Conservation (phyloP, 441 rosid species). For the Corymbia citriodora region DNA sequence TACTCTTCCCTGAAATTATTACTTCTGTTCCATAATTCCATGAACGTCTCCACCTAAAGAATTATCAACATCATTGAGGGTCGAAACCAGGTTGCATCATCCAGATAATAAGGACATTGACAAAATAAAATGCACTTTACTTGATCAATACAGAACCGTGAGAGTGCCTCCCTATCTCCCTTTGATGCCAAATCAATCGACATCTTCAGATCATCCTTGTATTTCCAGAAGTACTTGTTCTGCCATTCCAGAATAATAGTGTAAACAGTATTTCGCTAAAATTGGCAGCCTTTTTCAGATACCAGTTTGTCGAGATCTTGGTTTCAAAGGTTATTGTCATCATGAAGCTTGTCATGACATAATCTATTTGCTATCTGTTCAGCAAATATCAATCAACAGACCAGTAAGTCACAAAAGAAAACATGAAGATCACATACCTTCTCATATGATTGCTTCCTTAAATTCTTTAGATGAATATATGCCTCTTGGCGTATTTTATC, state of each 20-base stretch:
- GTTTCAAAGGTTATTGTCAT: background rate
- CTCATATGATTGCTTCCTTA: slow-evolving; percentile 50
- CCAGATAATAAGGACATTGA: background rate
- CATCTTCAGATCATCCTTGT: slow-evolving; percentile 50
- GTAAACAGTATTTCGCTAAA: background rate
- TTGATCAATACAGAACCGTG: slow-evolving; percentile 57
- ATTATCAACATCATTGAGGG: slow-evolving; percentile 12
- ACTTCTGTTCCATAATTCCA: slow-evolving; percentile 61
- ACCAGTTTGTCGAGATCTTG: background rate
- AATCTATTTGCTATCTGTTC: background rate
- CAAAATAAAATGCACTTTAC: slow-evolving; percentile 22
- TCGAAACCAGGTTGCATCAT: background rate
- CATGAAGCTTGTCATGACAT: background rate
- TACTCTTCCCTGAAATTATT: slow-evolving; percentile 69
- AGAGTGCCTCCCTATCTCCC: slow-evolving; percentile 51
- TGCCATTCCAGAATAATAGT: slow-evolving; percentile 21
- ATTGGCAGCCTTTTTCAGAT: background rate
- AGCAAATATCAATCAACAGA: background rate
- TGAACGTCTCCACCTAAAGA: slow-evolving; percentile 60
- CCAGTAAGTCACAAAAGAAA: background rate
- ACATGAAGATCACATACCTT: slow-evolving; percentile 38
- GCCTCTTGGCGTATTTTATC: slow-evolving; percentile 63
- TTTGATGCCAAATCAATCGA: slow-evolving; percentile 55
- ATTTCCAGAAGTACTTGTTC: slow-evolving; percentile 53
- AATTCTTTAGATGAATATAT: slow-evolving; percentile 42